A percentile compares a stretch with the other conserved stretches of the same genome.
Evolutionary conservation across 2,329 filamentous ascomycete species (phyloP).

Genomic region (Cucurbitaria berberidis): DNA sequence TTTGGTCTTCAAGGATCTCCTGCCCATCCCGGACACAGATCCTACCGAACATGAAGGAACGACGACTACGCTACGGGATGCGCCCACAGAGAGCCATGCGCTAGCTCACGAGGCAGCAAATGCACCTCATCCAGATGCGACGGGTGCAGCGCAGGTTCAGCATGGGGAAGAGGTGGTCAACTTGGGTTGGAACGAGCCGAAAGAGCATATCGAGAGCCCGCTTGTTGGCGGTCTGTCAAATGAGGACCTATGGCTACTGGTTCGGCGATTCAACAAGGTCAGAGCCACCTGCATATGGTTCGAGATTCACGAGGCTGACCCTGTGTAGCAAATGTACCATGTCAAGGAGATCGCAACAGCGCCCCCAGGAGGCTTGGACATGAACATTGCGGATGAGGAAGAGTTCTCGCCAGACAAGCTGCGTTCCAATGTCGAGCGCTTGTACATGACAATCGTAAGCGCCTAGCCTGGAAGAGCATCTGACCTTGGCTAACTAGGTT

Average conservation of each 20-base stretch:
- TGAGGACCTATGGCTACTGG: slow-evolving; percentile 74
- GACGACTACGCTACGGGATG: slow-evolving; percentile 45
- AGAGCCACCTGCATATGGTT: neutral
- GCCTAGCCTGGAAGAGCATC: neutral
- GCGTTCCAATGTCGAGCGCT: slow-evolving; percentile 74
- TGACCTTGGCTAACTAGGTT: slow-evolving; percentile 9
- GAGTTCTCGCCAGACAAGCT: slow-evolving; percentile 87
- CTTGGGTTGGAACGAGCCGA: slow-evolving; percentile 71
- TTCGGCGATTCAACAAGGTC: slow-evolving; percentile 77
- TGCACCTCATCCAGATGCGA: slow-evolving; percentile 45
- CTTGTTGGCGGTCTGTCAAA: slow-evolving; percentile 73
- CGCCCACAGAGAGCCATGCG: slow-evolving; percentile 56
- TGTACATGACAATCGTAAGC: slow-evolving; percentile 76
- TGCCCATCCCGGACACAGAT: slow-evolving; percentile 44
- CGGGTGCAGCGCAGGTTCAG: slow-evolving; percentile 52
- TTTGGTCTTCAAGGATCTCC: slow-evolving; percentile 45
- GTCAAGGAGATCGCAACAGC: slow-evolving; percentile 70
- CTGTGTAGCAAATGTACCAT: slow-evolving; percentile 65
- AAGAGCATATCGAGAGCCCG: slow-evolving; percentile 61
- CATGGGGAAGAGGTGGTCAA: slow-evolving; percentile 64
- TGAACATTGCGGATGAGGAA: slow-evolving; percentile 81
- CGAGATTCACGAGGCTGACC: slow-evolving; percentile 26
- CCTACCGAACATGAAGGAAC: slow-evolving; percentile 36
- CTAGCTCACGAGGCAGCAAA: slow-evolving; percentile 51
- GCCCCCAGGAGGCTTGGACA: slow-evolving; percentile 72